phyloP scores from a whole-genome alignment of 2,329 filamentous ascomycete species.

The Verruconis gallopava region DNA sequence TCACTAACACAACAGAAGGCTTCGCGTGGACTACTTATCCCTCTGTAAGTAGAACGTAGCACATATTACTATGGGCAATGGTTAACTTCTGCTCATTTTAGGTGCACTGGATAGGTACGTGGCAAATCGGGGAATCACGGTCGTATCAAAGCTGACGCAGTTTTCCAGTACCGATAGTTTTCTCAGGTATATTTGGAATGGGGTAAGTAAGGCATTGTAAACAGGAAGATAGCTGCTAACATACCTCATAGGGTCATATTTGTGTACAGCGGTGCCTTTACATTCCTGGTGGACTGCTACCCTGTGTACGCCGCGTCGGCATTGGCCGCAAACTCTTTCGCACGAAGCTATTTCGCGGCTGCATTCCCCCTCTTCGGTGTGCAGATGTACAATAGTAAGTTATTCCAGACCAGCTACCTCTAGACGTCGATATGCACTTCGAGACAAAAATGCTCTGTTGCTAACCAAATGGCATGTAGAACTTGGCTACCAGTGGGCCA shows the following conservation, averaged over 20 bases:
- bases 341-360: constrained; percentile 34
- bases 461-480: constrained; percentile 17
- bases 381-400: constrained; percentile 40
- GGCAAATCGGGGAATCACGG: constrained; percentile 6
- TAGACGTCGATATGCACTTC: constrained; percentile 15
- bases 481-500: constrained; percentile 39
- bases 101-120: constrained; percentile 39
- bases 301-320: constrained; percentile 37
- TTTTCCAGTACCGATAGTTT: constrained; percentile 35
- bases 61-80: too few species aligned
- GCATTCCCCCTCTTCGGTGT: constrained; percentile 35
- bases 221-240: constrained; percentile 17
- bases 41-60: constrained; percentile 31
- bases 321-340: constrained; percentile 38
- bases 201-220: constrained; percentile 21
- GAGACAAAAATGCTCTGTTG: background rate
- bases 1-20: constrained; percentile 21
- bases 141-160: constrained; percentile 1
- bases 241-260: constrained; percentile 49
- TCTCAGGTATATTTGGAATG: constrained; percentile 33
- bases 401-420: too few species aligned
- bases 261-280: constrained; percentile 74
- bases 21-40: constrained; percentile 78
- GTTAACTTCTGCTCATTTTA: constrained; percentile 19
- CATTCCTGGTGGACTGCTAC: constrained; percentile 60